phyloP scores from a whole-genome alignment of 1,284 basidiomycete species.

The Fistulinella cinereoalba region DNA sequence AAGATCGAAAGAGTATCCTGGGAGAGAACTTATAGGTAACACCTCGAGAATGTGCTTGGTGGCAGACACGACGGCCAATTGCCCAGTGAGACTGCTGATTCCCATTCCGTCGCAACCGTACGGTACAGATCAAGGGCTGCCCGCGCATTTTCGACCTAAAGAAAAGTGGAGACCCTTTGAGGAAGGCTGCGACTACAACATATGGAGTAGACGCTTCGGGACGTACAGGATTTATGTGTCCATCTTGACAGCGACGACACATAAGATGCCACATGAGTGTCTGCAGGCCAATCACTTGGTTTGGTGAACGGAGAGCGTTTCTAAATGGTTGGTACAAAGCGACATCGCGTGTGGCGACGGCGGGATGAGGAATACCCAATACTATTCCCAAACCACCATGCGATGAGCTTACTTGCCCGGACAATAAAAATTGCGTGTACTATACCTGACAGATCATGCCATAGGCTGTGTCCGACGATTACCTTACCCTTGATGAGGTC shows the following conservation, averaged over 20 bases:
- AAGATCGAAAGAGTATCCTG: slow-evolving; percentile 10
- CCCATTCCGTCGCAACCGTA: slow-evolving; percentile 64
- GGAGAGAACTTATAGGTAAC: slow-evolving; percentile 50
- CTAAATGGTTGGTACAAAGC: slow-evolving; percentile 78
- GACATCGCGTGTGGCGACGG: slow-evolving; percentile 77
- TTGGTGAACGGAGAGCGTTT: slow-evolving; percentile 60
- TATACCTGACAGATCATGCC: slow-evolving; percentile 74
- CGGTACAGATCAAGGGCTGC: slow-evolving; percentile 75
- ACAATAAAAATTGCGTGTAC: slow-evolving; percentile 16
- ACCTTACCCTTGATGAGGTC: slow-evolving; percentile 63
- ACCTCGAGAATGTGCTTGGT: slow-evolving; percentile 74
- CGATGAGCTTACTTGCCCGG: slow-evolving; percentile 13
- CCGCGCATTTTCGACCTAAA: slow-evolving; percentile 72
- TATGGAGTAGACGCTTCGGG: background rate
- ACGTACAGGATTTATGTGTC: slow-evolving; percentile 65
- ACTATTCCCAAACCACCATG: slow-evolving; percentile 41
- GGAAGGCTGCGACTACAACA: slow-evolving; percentile 5
- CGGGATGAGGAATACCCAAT: slow-evolving; percentile 76
- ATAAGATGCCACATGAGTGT: slow-evolving; percentile 79
- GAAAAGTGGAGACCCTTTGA: slow-evolving; percentile 13
- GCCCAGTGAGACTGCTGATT: slow-evolving; percentile 52
- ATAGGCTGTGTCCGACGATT: slow-evolving; percentile 70
- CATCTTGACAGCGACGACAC: slow-evolving; percentile 70
- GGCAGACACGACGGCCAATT: slow-evolving; percentile 76
- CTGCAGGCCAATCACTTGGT: slow-evolving; percentile 66